phyloP scores from a whole-genome alignment of 495 filamentous ascomycete species.

The Talaromyces thailandensis region DNA sequence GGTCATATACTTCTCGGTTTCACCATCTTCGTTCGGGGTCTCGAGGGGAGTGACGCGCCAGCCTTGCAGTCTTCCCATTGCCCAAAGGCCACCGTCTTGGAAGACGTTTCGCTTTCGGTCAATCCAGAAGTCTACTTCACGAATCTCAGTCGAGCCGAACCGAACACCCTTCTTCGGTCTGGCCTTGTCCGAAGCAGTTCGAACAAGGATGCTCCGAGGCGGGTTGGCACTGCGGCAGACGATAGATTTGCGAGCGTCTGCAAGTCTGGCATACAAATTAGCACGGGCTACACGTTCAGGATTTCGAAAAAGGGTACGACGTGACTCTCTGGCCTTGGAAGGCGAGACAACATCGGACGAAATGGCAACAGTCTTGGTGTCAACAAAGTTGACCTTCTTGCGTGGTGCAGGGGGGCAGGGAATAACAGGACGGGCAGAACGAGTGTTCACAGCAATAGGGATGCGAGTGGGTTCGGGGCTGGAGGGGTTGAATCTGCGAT shows the following conservation, averaged over 20 bases:
- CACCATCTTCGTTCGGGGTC: slow-evolving; percentile 16
- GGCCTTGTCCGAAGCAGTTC: neutral
- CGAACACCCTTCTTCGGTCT: slow-evolving; percentile 14
- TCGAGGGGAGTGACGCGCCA: slow-evolving; percentile 14
- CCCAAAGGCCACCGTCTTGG: slow-evolving; percentile 8
- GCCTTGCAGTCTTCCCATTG: slow-evolving; percentile 14
- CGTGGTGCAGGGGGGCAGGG: slow-evolving; percentile 1
- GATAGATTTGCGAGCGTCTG: neutral
- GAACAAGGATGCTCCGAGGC: slow-evolving; percentile 6
- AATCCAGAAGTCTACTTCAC: slow-evolving; percentile 16
- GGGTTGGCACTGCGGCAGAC: slow-evolving; percentile 1
- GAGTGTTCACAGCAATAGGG: neutral
- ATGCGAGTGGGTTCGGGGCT: neutral
- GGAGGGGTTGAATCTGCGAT: neutral
- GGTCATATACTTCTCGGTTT: slow-evolving; percentile 15
- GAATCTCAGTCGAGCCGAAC: slow-evolving; percentile 14
- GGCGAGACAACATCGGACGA: neutral
- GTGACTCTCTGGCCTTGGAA: neutral
- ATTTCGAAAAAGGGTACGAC: neutral
- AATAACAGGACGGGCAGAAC: neutral
- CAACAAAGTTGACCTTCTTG: slow-evolving; percentile 3
- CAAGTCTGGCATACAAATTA: neutral
- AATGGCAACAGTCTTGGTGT: neutral
- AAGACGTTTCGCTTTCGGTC: slow-evolving; percentile 12
- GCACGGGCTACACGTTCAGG: neutral